phyloP scores from a whole-genome alignment of 176 grass and related monocot species.

The Cymbopogon citratus region DNA sequence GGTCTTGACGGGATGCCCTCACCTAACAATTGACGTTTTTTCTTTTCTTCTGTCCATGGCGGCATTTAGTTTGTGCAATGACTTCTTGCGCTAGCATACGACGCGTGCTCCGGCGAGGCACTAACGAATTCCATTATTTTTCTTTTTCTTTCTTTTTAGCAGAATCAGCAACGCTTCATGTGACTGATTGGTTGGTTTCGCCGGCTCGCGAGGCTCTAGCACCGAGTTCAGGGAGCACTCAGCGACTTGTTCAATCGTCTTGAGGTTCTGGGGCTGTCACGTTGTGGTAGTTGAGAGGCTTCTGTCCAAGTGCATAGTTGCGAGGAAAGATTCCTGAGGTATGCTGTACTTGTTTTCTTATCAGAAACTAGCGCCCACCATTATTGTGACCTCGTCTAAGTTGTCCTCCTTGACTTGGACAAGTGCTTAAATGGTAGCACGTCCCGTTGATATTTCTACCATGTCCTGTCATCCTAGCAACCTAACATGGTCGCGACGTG shows the following conservation, averaged over 20 bases:
- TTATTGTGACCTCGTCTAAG: slow-evolving; percentile 20
- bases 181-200: slow-evolving; percentile 5
- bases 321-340: slow-evolving; percentile 26
- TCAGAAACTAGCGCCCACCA: slow-evolving; percentile 7
- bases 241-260: background rate
- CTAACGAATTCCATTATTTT: slow-evolving; percentile 24
- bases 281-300: slow-evolving; percentile 35
- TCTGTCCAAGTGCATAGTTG: slow-evolving; percentile 8
- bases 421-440: background rate
- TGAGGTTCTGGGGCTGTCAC: slow-evolving; percentile 16
- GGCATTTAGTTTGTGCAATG: background rate
- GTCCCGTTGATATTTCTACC: slow-evolving; percentile 11
- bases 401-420: slow-evolving; percentile 42
- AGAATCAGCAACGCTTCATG: slow-evolving; percentile 5
- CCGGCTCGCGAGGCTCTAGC: slow-evolving; percentile 10
- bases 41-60: background rate
- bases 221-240: background rate
- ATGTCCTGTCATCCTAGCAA: background rate
- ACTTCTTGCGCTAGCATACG: background rate
- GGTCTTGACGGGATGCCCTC: background rate
- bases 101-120: background rate
- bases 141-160: background rate
- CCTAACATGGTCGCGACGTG: slow-evolving; percentile 25
- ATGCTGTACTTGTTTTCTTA: slow-evolving; percentile 22
- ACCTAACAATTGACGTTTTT: slow-evolving; percentile 35